Base-by-base conservation (phyloP, 2,329 filamentous ascomycete species). In the Paracoccidioides lutzii region DNA sequence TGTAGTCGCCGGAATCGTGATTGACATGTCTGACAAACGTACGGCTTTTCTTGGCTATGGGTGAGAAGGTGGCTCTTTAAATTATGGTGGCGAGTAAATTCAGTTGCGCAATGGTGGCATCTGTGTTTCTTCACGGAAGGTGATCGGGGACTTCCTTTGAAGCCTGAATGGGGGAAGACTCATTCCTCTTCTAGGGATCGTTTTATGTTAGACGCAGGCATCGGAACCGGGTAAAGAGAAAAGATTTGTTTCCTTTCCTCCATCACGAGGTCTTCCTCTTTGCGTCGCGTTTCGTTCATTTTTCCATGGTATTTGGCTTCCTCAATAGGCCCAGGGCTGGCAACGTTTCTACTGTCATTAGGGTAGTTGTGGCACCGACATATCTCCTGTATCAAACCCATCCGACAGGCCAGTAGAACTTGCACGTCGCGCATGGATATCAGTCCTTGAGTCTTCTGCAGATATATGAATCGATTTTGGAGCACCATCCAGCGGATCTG, bases 21-120 rank as follows among this genome's bases (percentile, higher is more conserved):
- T 63, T 91, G 82, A 69, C 93, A 98, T n/a, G 88, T 89, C 59
- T 88, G 84, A 68, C 93, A 98, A 33, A 93, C 82, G 67, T 93
- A 98, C 0, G 93, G 93, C 72, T 98, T 98, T 71, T 98, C 93
- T 76, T 98, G 91, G 65, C 90, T 96, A 71, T 97, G 93, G 0
- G 93, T 97, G 67, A 98, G 81, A 56, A 98, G 80, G 73, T 98
- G 93, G 63, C 90, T 96, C 74, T 97, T 98, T 33, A 97, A 80
- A 66, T 98, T 97, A 69, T 97, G 93, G 68, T 97, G 93, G 46
- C 93, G 83, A 33, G 93, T 98, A 64, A 98, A 98, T 66, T 95
- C 93, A 4, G 93, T 96, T 42, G 89, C 83, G 76, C 93, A 98
- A 70, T 95, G 95, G 0, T 89, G 91, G 67, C 93, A 98, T 70